phyloP scores from a whole-genome alignment of 2,329 filamentous ascomycete genomes.

The Endocalyx cinctus region DNA sequence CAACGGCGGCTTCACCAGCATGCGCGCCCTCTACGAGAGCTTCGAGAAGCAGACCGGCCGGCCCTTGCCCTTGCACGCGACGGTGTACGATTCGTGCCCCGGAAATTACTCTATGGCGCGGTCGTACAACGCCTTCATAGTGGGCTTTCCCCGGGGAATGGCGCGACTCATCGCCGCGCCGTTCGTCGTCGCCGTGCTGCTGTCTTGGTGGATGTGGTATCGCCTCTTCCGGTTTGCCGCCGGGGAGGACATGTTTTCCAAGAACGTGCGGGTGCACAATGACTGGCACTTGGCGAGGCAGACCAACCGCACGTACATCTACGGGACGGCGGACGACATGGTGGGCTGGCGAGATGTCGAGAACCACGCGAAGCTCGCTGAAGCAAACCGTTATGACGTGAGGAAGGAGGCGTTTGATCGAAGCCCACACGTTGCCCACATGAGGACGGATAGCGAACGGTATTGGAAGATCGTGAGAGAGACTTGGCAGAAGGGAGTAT shows the following conservation, averaged over 20 bases:
- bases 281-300: conserved; percentile 31
- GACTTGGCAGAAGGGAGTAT: conserved; percentile 39
- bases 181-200: conserved; percentile 30
- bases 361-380: conserved; percentile 39
- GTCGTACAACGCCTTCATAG: conserved; percentile 35
- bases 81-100: conserved; percentile 45
- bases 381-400: conserved; percentile 34
- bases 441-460: conserved; percentile 37
- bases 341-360: conserved; percentile 45
- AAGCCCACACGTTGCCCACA: conserved; percentile 48
- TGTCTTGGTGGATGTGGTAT: conserved; percentile 26
- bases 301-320: conserved; percentile 46
- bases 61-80: conserved; percentile 36
- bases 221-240: conserved; percentile 25
- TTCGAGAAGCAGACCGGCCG: conserved; percentile 24
- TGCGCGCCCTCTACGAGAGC: conserved; percentile 32
- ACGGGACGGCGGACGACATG: conserved; percentile 43
- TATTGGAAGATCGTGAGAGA: conserved; percentile 48
- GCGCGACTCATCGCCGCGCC: conserved; percentile 25
- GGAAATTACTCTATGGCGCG: conserved; percentile 37
- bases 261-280: conserved; percentile 34
- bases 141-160: conserved; percentile 28
- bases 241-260: conserved; percentile 27
- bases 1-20: conserved; percentile 45
- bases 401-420: conserved; percentile 41